phyloP scores from a whole-genome alignment of 352 stramenopile species.

The Phytophthora pseudosyringae region DNA sequence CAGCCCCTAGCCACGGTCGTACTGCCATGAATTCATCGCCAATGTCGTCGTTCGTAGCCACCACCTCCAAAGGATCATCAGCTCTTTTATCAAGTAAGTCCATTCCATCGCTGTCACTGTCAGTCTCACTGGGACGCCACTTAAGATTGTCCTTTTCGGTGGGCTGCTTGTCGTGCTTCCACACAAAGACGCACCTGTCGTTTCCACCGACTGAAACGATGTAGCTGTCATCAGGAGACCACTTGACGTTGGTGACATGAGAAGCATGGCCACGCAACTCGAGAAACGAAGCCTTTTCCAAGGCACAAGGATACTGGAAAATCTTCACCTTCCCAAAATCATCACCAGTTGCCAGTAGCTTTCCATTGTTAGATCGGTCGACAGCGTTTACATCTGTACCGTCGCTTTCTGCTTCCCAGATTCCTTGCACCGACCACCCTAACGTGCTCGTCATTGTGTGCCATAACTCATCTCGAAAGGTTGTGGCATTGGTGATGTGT shows the following conservation, averaged over 20 bases:
- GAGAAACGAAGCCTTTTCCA: constrained; percentile 58
- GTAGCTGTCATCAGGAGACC: constrained; percentile 61
- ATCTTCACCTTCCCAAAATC: constrained; percentile 89
- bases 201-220: constrained; percentile 81
- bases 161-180: constrained; percentile 54
- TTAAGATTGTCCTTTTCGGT: constrained; percentile 3
- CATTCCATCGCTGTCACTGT: constrained; percentile 11
- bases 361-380: constrained; percentile 68
- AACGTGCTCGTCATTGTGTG: constrained; percentile 89
- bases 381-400: constrained; percentile 86
- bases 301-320: constrained; percentile 84
- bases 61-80: constrained; percentile 41
- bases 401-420: constrained; percentile 78
- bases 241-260: constrained; percentile 84
- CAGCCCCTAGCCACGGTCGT: constrained; percentile 87
- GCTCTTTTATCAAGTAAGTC: constrained; percentile 23
- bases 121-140: constrained; percentile 10
- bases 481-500: constrained; percentile 79
- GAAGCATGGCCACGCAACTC: constrained; percentile 76
- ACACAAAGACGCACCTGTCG: constrained; percentile 81
- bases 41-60: constrained; percentile 41
- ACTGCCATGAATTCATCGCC: constrained; percentile 93
- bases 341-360: constrained; percentile 76
- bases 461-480: constrained; percentile 91
- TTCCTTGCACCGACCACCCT: constrained; percentile 92